phyloP scores from a whole-genome alignment of 805 yeast species.

The Pichia thaimueangensis region DNA sequence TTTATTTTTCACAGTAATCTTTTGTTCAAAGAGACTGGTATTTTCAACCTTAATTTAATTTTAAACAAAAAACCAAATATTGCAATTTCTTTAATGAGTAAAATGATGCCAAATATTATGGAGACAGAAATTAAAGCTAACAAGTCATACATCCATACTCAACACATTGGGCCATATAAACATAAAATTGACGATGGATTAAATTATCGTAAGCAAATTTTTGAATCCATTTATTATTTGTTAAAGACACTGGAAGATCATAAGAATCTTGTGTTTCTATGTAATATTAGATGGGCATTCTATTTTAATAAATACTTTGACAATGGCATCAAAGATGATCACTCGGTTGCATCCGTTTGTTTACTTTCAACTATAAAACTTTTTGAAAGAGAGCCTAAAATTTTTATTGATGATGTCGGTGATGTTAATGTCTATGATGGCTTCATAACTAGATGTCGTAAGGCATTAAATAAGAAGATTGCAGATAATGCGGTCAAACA shows the following conservation, averaged over 20 bases:
- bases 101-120: slow-evolving; percentile 45
- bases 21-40: slow-evolving; percentile 53
- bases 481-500: slow-evolving; percentile 62
- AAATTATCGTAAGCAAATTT: slow-evolving; percentile 63
- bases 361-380: slow-evolving; percentile 39
- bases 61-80: slow-evolving; percentile 48
- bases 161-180: slow-evolving; percentile 84
- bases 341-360: slow-evolving; percentile 50
- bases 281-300: slow-evolving; percentile 21
- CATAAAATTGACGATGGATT: slow-evolving; percentile 75
- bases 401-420: slow-evolving; percentile 17
- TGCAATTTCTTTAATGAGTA: slow-evolving; percentile 39
- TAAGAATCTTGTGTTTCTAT: slow-evolving; percentile 15
- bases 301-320: slow-evolving; percentile 37
- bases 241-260: slow-evolving; percentile 29
- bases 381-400: slow-evolving; percentile 26
- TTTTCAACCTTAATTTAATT: slow-evolving; percentile 53
- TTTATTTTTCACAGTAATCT: slow-evolving; percentile 35
- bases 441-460: slow-evolving; percentile 34
- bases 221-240: slow-evolving; percentile 60
- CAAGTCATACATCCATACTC: slow-evolving; percentile 51
- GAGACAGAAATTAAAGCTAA: slow-evolving; percentile 47
- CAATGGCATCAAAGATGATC: slow-evolving; percentile 53
- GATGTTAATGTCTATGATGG: slow-evolving; percentile 15
- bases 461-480: slow-evolving; percentile 41